These are phyloP conservation scores for Sutorius australiensis DNA, from an alignment of 768 basidiomycete species.

Conservation along the genomic window DNA sequence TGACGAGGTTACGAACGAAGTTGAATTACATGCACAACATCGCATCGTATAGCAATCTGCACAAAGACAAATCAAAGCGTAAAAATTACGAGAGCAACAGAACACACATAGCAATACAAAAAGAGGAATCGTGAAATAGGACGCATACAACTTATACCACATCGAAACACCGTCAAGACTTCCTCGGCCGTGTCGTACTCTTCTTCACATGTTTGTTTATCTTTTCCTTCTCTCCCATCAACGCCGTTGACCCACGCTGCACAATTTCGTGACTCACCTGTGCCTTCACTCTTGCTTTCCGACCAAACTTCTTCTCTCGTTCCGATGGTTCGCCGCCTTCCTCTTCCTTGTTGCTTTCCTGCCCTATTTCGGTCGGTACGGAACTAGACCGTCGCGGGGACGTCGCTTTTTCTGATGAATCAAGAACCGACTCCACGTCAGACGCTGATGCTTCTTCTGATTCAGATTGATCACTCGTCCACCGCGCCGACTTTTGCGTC, in stretches of 20 bases:
- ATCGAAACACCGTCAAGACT: conserved; percentile 17
- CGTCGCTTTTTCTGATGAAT: conserved; percentile 37
- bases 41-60: neutral
- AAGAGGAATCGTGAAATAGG: conserved; percentile 1
- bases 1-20: too few species aligned
- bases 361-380: conserved; percentile 38
- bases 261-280: conserved; percentile 30
- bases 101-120: conserved; percentile 17
- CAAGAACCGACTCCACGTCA: conserved; percentile 32
- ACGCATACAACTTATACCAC: conserved; percentile 6
- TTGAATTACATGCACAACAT: neutral
- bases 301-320: conserved; percentile 35
- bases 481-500: conserved; percentile 26
- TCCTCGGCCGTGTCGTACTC: conserved; percentile 20
- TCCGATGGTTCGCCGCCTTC: conserved; percentile 27
- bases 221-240: conserved; percentile 25
- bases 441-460: conserved; percentile 25
- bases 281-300: conserved; percentile 38
- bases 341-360: conserved; percentile 28
- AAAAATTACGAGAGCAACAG: conserved; percentile 5
- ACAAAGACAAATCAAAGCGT: conserved; percentile 3
- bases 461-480: conserved; percentile 33
- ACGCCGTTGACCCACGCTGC: neutral
- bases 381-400: conserved; percentile 28
- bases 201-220: conserved; percentile 28